A percentile compares a stretch with the other conserved stretches of the same genome.
These are phyloP conservation scores for Penicillium sp. DNA, from an alignment of 2,329 filamentous ascomycete species.

Conservation along the genomic window DNA sequence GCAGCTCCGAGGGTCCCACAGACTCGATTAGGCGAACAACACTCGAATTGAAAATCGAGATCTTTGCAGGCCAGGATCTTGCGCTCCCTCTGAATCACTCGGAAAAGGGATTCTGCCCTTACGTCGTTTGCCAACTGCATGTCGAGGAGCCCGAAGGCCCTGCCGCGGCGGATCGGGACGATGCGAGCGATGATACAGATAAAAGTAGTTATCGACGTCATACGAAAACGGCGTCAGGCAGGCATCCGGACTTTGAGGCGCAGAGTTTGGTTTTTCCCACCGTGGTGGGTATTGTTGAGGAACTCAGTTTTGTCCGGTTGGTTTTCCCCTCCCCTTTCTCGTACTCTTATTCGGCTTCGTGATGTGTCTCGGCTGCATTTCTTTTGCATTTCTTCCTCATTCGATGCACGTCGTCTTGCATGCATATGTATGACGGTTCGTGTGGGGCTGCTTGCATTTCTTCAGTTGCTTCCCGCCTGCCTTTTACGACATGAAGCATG, in stretches of 20 bases:
- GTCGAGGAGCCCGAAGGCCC: conserved; percentile 65
- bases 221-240: conserved; percentile 57
- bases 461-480: neutral
- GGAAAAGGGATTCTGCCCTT: conserved; percentile 65
- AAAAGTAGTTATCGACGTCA: conserved; percentile 57
- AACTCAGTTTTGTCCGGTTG: conserved; percentile 72
- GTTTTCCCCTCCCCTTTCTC: conserved; percentile 31
- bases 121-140: conserved; percentile 78
- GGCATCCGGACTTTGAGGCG: conserved; percentile 66
- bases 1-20: conserved; percentile 36
- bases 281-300: conserved; percentile 60
- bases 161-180: conserved; percentile 45
- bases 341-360: conserved; percentile 1
- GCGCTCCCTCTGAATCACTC: conserved; percentile 62
- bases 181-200: conserved; percentile 45
- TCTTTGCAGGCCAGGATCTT: conserved; percentile 76
- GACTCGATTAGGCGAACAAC: conserved; percentile 50
- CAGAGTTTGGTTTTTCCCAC: conserved; percentile 60
- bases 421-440: neutral
- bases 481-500: neutral
- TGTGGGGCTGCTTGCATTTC: neutral
- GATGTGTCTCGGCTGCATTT: neutral
- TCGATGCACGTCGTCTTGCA: neutral
- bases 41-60: conserved; percentile 68
- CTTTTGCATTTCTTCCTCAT: neutral